Conservation (phyloP, 2,329 filamentous ascomycete species). For the Thermomyces lanuginosus region DNA sequence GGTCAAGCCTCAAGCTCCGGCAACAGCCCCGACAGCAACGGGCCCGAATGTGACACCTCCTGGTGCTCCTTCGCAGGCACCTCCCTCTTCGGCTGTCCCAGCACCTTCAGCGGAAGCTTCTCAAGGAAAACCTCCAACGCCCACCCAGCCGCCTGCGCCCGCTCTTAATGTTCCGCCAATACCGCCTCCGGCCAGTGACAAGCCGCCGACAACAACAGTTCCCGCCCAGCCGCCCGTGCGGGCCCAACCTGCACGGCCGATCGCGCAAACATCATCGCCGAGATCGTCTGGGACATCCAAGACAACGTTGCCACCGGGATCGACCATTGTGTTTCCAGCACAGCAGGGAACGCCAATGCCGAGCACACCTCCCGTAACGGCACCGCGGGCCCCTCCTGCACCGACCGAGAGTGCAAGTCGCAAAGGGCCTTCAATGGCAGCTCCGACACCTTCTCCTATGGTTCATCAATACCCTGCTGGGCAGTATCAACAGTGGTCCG, state of each 20-base stretch:
- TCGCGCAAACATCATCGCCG: constrained; percentile 9
- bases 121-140: constrained; percentile 2
- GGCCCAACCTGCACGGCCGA: constrained; percentile 7
- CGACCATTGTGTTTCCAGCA: constrained; percentile 13
- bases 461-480: constrained; percentile 11
- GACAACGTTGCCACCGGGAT: constrained; percentile 7
- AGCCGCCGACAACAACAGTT: constrained; percentile 8
- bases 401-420: constrained; percentile 8
- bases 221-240: constrained; percentile 10
- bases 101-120: constrained; percentile 1
- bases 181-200: constrained; percentile 5
- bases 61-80: too few relatives aligned
- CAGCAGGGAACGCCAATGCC: constrained; percentile 10
- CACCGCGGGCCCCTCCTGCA: constrained; percentile 6
- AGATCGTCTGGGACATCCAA: constrained; percentile 5
- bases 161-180: constrained; percentile 7
- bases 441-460: constrained; percentile 7
- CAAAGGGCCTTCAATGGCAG: constrained; percentile 5
- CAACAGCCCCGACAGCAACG: constrained; percentile 4
- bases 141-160: constrained; percentile 4
- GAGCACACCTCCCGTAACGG: constrained; percentile 6
- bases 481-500: constrained; percentile 23
- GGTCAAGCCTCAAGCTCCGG: constrained; percentile 5
- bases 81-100: constrained; percentile 3
- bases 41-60: too few relatives aligned